These are phyloP conservation scores for Vitis hybrid DNA, from an alignment of 177 flowering plant genomes.

Conservation along the genomic window DNA sequence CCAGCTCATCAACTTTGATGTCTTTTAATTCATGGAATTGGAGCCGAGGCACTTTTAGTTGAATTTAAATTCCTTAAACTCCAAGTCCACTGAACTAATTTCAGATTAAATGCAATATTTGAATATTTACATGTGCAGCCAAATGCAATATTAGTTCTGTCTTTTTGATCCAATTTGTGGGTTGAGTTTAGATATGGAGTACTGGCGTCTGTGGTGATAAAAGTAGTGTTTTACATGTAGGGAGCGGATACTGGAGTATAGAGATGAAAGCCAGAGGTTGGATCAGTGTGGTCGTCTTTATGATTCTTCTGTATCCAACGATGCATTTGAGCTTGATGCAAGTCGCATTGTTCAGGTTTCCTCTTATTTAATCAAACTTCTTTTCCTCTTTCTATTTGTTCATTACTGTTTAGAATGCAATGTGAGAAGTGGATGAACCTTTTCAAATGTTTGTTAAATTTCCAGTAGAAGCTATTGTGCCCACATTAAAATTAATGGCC, in stretches of 20 bases:
- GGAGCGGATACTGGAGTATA: conserved; percentile 80
- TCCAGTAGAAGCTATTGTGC: neutral
- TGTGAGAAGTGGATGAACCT: neutral
- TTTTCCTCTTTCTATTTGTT: neutral
- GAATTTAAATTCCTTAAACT: too few species aligned
- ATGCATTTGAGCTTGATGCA: conserved; percentile 86
- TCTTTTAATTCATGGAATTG: too few species aligned
- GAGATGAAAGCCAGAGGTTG: conserved; percentile 88
- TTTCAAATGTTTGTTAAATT: neutral
- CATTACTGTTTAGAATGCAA: neutral
- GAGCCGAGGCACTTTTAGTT: too few species aligned
- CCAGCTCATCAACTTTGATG: too few species aligned
- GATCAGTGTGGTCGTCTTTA: conserved; percentile 94
- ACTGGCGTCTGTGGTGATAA: too few species aligned
- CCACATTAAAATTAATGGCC: neutral
- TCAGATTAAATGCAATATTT: too few species aligned
- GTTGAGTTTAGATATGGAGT: too few species aligned
- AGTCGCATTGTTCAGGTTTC: conserved; percentile 78
- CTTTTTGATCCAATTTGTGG: too few species aligned
- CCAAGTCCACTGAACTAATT: too few species aligned
- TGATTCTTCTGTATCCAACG: conserved; percentile 83
- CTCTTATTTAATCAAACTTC: neutral
- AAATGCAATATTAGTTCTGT: too few species aligned
- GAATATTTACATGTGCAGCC: too few species aligned
- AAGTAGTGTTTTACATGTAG: conserved; percentile 30